Conservation (phyloP, 176 grass and related monocot genomes). For the Elymus sibiricus region DNA sequence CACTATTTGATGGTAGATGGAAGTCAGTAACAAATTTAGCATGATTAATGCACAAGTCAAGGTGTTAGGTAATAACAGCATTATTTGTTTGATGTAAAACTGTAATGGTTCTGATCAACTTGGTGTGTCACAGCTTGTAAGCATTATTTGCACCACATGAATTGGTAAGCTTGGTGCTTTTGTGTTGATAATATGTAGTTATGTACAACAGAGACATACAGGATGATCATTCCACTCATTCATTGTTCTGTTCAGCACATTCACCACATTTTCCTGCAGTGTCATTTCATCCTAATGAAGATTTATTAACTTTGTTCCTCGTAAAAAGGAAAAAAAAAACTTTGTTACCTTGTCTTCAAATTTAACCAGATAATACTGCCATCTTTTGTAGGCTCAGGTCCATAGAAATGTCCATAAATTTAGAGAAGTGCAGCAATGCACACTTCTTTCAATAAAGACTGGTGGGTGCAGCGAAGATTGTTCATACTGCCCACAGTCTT, state of each 20-base stretch:
- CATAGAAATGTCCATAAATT: conserved; percentile 90
- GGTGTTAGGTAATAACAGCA: background rate
- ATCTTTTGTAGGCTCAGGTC: conserved; percentile 74
- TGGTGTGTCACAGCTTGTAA: background rate
- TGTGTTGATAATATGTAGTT: background rate
- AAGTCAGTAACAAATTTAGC: background rate
- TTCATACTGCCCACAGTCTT: conserved; percentile 96
- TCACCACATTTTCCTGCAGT: background rate
- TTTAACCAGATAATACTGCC: background rate
- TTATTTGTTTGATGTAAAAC: background rate
- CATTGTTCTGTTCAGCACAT: background rate
- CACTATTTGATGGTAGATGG: background rate
- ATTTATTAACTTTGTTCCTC: background rate
- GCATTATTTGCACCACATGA: conserved; percentile 9
- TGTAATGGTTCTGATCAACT: background rate
- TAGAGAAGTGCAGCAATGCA: conserved; percentile 96
- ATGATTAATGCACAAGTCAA: conserved; percentile 4
- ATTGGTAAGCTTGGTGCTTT: background rate
- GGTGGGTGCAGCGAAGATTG: conserved; percentile 99
- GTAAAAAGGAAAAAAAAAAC: background rate
- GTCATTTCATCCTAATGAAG: background rate
- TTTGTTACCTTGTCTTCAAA: background rate
- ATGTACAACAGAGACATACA: background rate
- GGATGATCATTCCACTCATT: background rate
- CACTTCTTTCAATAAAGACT: conserved; percentile 97